Conservation (phyloP, 768 basidiomycete genomes). For the Austroboletus festivus region DNA sequence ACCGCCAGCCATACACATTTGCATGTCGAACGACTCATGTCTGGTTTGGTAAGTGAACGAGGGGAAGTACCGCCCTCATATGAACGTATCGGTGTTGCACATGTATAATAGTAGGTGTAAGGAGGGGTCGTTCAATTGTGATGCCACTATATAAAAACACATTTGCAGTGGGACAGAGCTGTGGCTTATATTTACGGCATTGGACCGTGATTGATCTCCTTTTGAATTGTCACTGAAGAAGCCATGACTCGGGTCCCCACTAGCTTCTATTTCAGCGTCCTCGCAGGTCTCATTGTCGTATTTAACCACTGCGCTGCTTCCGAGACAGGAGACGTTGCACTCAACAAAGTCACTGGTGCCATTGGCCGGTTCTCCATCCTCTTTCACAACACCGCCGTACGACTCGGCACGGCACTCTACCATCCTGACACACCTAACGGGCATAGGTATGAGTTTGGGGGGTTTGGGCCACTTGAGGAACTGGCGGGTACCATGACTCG, state of each 20-base stretch:
- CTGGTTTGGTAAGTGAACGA: constrained; percentile 74
- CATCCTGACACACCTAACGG: not conserved
- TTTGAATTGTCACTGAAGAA: not conserved
- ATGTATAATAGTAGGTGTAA: not conserved
- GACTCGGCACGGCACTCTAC: constrained; percentile 1
- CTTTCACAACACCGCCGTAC: constrained; percentile 4
- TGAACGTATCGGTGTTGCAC: constrained; percentile 1
- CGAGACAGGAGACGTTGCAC: constrained; percentile 15
- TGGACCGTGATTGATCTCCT: too few species aligned
- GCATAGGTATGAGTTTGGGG: not conserved
- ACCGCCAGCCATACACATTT: constrained; percentile 46
- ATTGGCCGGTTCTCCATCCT: constrained; percentile 13
- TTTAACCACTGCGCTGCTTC: constrained; percentile 16
- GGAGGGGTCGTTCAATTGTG: too few species aligned
- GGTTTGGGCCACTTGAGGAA: too few species aligned
- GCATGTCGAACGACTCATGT: constrained; percentile 78
- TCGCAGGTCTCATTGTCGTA: constrained; percentile 19
- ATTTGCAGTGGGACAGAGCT: too few species aligned
- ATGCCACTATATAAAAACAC: too few species aligned
- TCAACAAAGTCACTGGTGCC: constrained; percentile 21
- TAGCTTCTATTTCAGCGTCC: constrained; percentile 17
- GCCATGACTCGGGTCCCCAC: constrained; percentile 9
- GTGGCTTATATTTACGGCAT: too few species aligned
- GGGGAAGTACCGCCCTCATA: constrained; percentile 79
- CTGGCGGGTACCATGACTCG: too few species aligned